Evolutionary conservation across 2,329 filamentous ascomycete species (phyloP).

Genomic region (Pseudogymnoascus destructans): DNA sequence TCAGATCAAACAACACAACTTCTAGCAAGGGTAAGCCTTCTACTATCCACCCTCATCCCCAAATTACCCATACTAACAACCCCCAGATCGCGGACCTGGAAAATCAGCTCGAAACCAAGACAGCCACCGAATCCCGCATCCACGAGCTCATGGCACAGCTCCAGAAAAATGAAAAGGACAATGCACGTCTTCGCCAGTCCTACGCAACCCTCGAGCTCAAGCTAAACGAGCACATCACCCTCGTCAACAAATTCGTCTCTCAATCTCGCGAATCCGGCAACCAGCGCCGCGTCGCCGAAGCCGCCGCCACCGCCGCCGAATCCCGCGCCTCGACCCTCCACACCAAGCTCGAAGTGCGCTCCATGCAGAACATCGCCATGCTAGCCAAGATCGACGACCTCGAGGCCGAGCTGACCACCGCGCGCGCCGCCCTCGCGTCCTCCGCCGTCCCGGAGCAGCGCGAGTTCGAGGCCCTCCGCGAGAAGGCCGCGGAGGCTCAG

Average conservation of each 20-base stretch:
- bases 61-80: background rate
- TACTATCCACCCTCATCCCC: background rate
- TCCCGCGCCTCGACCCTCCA: slow-evolving; percentile 14
- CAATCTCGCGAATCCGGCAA: slow-evolving; percentile 37
- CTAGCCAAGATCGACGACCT: slow-evolving; percentile 16
- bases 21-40: slow-evolving; percentile 20
- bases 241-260: slow-evolving; percentile 33
- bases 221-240: slow-evolving; percentile 34
- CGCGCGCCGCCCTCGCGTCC: slow-evolving; percentile 13
- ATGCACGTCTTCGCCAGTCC: slow-evolving; percentile 30
- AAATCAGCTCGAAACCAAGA: background rate
- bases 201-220: slow-evolving; percentile 34
- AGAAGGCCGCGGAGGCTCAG: slow-evolving; percentile 2
- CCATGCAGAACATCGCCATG: slow-evolving; percentile 18
- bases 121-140: slow-evolving; percentile 23
- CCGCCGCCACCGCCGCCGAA: slow-evolving; percentile 24
- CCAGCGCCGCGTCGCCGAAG: slow-evolving; percentile 37
- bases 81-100: slow-evolving; percentile 29
- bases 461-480: slow-evolving; percentile 28
- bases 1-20: slow-evolving; percentile 11
- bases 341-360: slow-evolving; percentile 16
- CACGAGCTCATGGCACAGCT: slow-evolving; percentile 26
- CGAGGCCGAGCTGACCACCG: slow-evolving; percentile 21
- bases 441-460: slow-evolving; percentile 30
- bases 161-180: slow-evolving; percentile 20